Conservation (phyloP, 2,329 filamentous ascomycete genomes). For the Pseudogymnoascus sp. region DNA sequence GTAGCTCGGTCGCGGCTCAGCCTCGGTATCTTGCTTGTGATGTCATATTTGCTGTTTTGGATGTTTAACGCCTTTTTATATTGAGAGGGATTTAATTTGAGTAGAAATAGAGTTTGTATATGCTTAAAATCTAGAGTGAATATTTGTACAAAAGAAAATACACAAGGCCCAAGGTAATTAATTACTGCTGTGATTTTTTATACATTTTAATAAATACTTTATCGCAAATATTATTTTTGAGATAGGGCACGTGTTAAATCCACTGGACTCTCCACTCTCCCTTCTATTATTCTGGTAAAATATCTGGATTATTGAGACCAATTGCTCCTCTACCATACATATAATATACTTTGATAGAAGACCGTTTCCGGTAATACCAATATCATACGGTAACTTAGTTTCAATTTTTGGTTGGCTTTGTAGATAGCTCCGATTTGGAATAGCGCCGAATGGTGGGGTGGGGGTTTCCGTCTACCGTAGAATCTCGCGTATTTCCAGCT, state of each 20-base stretch:
- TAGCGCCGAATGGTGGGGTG: background rate
- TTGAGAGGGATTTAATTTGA: background rate
- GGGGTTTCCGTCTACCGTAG: conserved; percentile 1
- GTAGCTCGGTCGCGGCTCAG: background rate
- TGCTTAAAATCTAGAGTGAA: background rate
- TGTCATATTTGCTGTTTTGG: background rate
- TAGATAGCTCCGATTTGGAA: conserved; percentile 2
- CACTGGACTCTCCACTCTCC: background rate
- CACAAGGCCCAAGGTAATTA: background rate
- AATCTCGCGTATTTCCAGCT: conserved; percentile 7
- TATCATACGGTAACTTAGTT: background rate
- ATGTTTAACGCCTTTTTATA: background rate
- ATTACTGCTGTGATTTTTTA: background rate
- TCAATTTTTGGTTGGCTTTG: background rate
- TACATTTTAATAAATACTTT: background rate
- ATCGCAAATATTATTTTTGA: background rate
- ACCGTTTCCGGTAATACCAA: background rate
- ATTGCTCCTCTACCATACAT: background rate
- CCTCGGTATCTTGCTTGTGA: conserved; percentile 1
- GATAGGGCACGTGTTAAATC: background rate
- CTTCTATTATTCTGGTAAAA: background rate
- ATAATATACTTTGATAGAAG: background rate
- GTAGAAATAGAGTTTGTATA: background rate
- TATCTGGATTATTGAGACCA: background rate
- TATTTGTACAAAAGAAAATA: background rate